Percentiles rank a stretch among this genome's conserved stretches.
Evolutionary conservation across 108 stramenopile species (phyloP).

Genomic region (Cyclotella choctawhatcheeana): DNA sequence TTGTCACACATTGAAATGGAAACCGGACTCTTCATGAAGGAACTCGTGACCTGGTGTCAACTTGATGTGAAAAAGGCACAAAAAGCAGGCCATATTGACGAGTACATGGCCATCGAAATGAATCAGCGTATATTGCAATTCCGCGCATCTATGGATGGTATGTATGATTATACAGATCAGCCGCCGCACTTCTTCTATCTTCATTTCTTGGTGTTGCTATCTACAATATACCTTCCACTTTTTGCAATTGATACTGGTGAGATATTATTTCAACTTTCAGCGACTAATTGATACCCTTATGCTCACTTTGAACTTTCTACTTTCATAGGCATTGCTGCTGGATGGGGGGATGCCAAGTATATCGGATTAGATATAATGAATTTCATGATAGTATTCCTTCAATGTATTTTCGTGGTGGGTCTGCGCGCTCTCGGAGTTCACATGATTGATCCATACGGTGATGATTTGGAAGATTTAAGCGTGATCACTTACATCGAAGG

Average conservation of each 20-base stretch:
- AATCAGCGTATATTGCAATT: slow-evolving; percentile 19
- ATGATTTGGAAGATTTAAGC: slow-evolving; percentile 55
- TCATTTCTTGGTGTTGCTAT: slow-evolving; percentile 56
- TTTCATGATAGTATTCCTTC: slow-evolving; percentile 48
- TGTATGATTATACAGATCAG: slow-evolving; percentile 49
- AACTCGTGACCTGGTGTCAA: slow-evolving; percentile 24
- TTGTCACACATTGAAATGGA: slow-evolving; percentile 45
- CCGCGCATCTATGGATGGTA: slow-evolving; percentile 27
- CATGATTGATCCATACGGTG: slow-evolving; percentile 53
- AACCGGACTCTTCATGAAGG: slow-evolving; percentile 28
- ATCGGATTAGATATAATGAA: slow-evolving; percentile 64
- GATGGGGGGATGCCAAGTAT: slow-evolving; percentile 54
- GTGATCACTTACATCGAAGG: slow-evolving; percentile 45
- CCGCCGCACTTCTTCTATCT: slow-evolving; percentile 63
- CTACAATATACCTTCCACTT: slow-evolving; percentile 53
- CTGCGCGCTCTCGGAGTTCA: slow-evolving; percentile 45
- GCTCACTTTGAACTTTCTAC: too few relatives aligned
- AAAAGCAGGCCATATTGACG: slow-evolving; percentile 29
- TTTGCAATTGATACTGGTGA: slow-evolving; percentile 46
- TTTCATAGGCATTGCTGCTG: slow-evolving; percentile 13
- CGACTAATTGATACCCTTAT: too few relatives aligned
- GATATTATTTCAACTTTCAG: too few relatives aligned
- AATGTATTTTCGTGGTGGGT: slow-evolving; percentile 49
- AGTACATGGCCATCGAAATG: slow-evolving; percentile 1
- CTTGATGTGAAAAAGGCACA: slow-evolving; percentile 12